Evolutionary conservation across 116 monocot genomes (phyloP), one percentile per base, ranked within the genome.

Genomic region (Papilionanthe hybrid): DNA sequence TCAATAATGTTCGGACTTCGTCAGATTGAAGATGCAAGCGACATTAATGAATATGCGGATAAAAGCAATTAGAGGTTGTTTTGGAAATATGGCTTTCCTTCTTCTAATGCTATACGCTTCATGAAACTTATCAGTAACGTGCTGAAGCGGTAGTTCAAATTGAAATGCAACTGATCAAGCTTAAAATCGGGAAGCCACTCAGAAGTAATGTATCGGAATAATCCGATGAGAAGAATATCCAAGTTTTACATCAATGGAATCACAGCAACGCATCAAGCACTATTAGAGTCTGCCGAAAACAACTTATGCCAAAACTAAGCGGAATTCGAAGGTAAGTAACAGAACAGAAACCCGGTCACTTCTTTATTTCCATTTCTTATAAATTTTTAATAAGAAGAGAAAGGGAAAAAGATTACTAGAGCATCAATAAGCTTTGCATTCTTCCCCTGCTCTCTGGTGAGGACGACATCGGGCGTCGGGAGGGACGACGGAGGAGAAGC

Each of bases 381-480:
- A 20, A 42, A 29, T 44, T 43, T 72, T 73, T 7, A 73, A 30
- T 27, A 28, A 75, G 6, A 44, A 75, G 49, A 75, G 49, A 20
- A 23, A 49, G 63, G 77, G 22, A 17, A 82, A 57, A 77, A 42
- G 58, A 19, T 77, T 80, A 96, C 96, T 88, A 96, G 87, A 3
- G 93, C 90, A 44, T 78, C 44, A 73, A 96, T 81, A 80, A 93
- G 93, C 87, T 92, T 93, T 27, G 75, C 88, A 79, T 96, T 96
- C 90, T 93, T 96, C 41, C 92, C 93, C 63, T 75, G 80, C 90
- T 96, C 96, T 76, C 96, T 83, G 22, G 96, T 93, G 79, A 96
- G 92, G 47, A 93, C 91, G 11, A 96, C 93, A 30, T 93, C 86
- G 5, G 96, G 86, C 72, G 72, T 78, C 53, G 65, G 37, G 23